Evolutionary conservation across 2,329 filamentous ascomycete species (phyloP), one percentile per base, ranked within the genome.

Genomic region (Fusarium paranaense): DNA sequence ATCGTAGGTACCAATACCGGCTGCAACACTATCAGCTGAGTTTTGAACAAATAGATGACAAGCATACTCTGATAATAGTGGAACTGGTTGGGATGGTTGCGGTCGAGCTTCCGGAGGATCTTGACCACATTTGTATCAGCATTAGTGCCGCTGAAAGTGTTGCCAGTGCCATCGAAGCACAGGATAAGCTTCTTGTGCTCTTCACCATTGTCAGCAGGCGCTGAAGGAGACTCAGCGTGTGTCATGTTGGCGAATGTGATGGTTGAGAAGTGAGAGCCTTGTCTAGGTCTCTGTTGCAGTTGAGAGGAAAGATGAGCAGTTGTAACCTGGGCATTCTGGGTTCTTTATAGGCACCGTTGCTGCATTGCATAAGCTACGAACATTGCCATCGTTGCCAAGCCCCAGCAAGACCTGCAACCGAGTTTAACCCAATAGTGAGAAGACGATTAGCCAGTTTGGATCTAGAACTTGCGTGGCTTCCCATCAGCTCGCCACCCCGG

Each of bases 51-150:
- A 22, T 13, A 30, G 33, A 32, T 7, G 1, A 20, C 4, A 20
- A 14, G 79, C 80, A 78, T 42, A 85, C 85, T 84, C 63, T 88
- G 87, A 62, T 88, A 88, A 70, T 88, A 88, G 64, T 87, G 86
- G 54, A 82, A 86, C 66, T 88, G 86, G 25, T 81, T 72, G 5
- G 84, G 81, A 33, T 83, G 74, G 52, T 84, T 82, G 22, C 86
- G 83, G 54, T 88, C 85, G n/a, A 89, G 75, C 78, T 85, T 85
- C 59, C 80, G 81, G 42, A 86, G 81, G 10, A 89, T 80, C 75
- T 89, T 89, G 59, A 89, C 85, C 3, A 89, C 86, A 63, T 89
- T 89, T 14, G 87, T 88, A 74, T 89, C 87, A 5, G 83, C 81
- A 65, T 85, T 84, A 50, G 84, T 83, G 7, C 85, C 85, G 13